Percentiles rank a stretch among this genome's conserved stretches.
These are phyloP conservation scores for Solanum sparsipilum DNA, from an alignment of 257 asterid species.

Conservation along the genomic window DNA sequence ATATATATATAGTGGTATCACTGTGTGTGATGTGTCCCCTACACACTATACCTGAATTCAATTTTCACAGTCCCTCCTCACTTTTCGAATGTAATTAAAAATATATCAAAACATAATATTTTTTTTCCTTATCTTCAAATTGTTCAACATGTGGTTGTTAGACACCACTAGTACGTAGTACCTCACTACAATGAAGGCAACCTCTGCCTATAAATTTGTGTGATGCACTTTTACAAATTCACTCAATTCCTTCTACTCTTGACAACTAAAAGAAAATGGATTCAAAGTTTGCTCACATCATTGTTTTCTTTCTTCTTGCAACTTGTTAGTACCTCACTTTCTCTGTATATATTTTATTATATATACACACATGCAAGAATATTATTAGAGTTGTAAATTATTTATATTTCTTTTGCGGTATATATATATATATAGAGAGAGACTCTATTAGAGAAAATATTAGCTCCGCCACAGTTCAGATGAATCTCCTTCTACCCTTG, in stretches of 20 bases:
- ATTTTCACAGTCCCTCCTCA: not conserved
- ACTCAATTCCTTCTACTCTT: not conserved
- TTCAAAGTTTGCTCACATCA: not conserved
- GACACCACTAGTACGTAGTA: not conserved
- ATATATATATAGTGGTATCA: not conserved
- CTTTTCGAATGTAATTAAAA: no score
- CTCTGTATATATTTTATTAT: not conserved
- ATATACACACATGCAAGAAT: not conserved
- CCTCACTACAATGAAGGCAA: not conserved
- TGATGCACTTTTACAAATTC: not conserved
- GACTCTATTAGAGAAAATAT: no score
- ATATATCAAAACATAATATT: no score
- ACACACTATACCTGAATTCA: not conserved
- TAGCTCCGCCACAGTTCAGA: no score
- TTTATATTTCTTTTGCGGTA: no score
- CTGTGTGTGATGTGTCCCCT: not conserved
- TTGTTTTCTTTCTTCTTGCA: not conserved
- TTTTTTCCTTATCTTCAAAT: no score
- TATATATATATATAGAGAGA: no score
- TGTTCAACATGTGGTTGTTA: not conserved
- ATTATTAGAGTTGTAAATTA: no score
- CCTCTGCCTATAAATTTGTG: not conserved
- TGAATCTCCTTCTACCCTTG: no score
- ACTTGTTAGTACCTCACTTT: not conserved
- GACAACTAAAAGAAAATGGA: not conserved